phyloP scores from a whole-genome alignment of 805 yeast genomes.

The Kodamaea restingae region DNA sequence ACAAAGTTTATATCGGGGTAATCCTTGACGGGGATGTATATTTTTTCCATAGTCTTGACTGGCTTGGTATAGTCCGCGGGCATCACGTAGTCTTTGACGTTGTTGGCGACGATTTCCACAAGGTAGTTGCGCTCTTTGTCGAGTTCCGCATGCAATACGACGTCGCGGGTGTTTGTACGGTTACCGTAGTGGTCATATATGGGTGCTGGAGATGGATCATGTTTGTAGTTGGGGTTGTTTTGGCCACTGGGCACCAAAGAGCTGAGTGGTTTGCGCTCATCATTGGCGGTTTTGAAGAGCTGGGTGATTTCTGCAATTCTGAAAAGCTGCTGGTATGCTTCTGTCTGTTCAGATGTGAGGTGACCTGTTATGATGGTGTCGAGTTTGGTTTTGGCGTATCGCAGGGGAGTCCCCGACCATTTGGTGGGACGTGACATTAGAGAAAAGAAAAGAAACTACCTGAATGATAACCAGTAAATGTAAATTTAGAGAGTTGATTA shows the following conservation, averaged over 20 bases:
- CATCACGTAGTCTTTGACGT: constrained; percentile 72
- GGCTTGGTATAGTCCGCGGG: constrained; percentile 78
- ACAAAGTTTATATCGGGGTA: constrained; percentile 92
- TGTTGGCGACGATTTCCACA: constrained; percentile 68
- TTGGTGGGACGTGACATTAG: constrained; percentile 18
- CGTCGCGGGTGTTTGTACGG: constrained; percentile 81
- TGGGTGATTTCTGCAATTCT: constrained; percentile 79
- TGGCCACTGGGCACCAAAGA: constrained; percentile 45
- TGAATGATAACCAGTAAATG: too few relatives aligned
- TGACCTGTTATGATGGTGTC: constrained; percentile 41
- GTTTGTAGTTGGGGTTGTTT: constrained; percentile 20
- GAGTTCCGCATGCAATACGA: constrained; percentile 52
- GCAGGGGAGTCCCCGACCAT: constrained; percentile 32
- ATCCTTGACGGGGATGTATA: constrained; percentile 78
- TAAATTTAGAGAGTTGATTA: too few relatives aligned
- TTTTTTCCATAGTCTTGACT: constrained; percentile 66
- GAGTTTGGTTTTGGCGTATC: constrained; percentile 20
- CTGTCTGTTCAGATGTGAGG: constrained; percentile 66
- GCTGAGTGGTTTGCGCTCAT: constrained; percentile 32
- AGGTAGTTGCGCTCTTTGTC: constrained; percentile 79
- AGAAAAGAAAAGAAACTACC: neutral
- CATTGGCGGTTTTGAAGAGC: constrained; percentile 39
- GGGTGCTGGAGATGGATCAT: constrained; percentile 91
- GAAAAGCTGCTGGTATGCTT: constrained; percentile 62
- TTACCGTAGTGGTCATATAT: constrained; percentile 78